These are phyloP conservation scores for Binderoboletus segoi DNA, from an alignment of 1,284 basidiomycete species.

Conservation along the genomic window DNA sequence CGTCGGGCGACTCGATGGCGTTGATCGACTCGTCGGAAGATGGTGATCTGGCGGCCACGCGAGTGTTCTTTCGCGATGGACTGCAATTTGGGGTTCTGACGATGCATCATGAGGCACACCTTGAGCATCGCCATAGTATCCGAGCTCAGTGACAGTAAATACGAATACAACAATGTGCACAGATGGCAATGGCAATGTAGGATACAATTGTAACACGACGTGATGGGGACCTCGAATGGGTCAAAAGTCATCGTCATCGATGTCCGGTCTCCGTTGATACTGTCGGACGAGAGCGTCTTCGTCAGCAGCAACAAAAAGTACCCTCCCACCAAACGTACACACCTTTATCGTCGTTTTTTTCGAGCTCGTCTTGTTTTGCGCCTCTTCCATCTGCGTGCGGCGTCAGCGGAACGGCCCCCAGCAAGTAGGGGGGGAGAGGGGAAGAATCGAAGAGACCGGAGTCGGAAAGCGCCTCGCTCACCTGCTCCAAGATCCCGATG, in stretches of 20 bases:
- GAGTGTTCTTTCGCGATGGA: not conserved
- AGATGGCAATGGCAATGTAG: not conserved
- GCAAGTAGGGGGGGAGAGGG: no score
- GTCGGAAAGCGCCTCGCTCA: constrained; percentile 37
- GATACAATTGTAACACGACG: not conserved
- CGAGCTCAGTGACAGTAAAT: not conserved
- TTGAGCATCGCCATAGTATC: not conserved
- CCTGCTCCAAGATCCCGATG: constrained; percentile 92
- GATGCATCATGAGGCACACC: no score
- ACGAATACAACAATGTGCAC: constrained; percentile 1
- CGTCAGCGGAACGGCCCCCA: no score
- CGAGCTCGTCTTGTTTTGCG: constrained; percentile 53
- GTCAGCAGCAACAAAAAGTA: not conserved
- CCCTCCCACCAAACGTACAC: constrained; percentile 33
- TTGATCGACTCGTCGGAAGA: not conserved
- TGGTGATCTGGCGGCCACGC: not conserved
- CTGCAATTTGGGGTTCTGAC: no score
- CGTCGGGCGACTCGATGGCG: no score
- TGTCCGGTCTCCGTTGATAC: constrained; percentile 74
- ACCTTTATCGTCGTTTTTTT: constrained; percentile 74
- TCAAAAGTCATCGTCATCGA: constrained; percentile 74
- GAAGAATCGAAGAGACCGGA: not conserved
- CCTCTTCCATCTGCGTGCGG: constrained; percentile 65
- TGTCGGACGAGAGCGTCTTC: constrained; percentile 31
- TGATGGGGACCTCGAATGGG: not conserved